A percentile compares a stretch with the other conserved stretches of the same genome.
phyloP scores from a whole-genome alignment of 768 basidiomycete species.

The Leccinum uliginosum region DNA sequence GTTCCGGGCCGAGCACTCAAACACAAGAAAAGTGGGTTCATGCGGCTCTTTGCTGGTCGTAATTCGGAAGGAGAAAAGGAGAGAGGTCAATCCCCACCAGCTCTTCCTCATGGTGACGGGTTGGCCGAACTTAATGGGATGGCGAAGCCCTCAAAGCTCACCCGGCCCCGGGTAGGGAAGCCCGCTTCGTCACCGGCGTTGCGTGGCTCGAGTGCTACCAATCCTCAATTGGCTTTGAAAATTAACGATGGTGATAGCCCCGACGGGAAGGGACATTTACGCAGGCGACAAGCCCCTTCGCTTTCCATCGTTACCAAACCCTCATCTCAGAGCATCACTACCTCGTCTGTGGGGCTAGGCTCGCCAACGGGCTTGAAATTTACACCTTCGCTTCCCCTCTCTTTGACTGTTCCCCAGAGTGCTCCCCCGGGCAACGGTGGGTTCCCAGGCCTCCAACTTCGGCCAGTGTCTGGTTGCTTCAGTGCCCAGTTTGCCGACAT shows the following conservation, averaged over 20 bases:
- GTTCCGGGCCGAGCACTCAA: constrained; percentile 48
- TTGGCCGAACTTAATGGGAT: constrained; percentile 29
- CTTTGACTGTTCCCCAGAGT: constrained; percentile 43
- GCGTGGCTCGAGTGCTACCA: constrained; percentile 18
- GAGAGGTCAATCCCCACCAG: constrained; percentile 46
- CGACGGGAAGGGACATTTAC: constrained; percentile 23
- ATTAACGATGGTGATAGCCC: constrained; percentile 3
- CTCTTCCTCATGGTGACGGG: constrained; percentile 46
- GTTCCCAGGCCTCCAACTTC: constrained; percentile 64
- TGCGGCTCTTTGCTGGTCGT: constrained; percentile 67
- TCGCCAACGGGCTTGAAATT: constrained; percentile 11
- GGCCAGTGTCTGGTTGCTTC: constrained; percentile 75
- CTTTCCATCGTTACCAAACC: constrained; percentile 28
- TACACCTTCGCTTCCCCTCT: constrained; percentile 5
- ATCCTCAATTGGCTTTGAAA: constrained; percentile 14
- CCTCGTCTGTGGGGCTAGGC: constrained; percentile 11
- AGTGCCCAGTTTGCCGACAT: constrained; percentile 60
- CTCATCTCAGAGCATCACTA: constrained; percentile 12
- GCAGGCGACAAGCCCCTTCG: constrained; percentile 28
- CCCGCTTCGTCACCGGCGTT: constrained; percentile 38
- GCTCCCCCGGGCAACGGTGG: constrained; percentile 61
- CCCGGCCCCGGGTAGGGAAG: constrained; percentile 35
- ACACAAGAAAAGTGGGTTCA: constrained; percentile 79
- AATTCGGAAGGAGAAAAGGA: constrained; percentile 31
- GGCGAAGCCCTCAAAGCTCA: constrained; percentile 29